These are phyloP conservation scores for Vinca minor DNA, from an alignment of 257 asterid species.

Conservation along the genomic window DNA sequence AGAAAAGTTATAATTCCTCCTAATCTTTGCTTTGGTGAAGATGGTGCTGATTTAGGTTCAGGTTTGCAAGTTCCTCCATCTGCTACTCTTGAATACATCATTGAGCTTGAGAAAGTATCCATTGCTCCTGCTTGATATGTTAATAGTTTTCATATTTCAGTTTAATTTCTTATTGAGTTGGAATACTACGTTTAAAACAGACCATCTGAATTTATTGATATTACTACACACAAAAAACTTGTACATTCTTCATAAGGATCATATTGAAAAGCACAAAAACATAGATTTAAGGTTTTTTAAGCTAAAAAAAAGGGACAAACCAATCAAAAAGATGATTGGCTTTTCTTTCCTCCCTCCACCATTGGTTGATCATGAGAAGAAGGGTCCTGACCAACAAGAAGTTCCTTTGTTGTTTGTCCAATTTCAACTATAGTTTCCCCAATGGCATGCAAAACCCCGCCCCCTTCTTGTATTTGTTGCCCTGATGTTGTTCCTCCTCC, in stretches of 20 bases:
- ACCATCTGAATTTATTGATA: too few relatives aligned
- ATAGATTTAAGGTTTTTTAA: too few relatives aligned
- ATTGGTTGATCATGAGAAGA: too few relatives aligned
- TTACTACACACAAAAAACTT: too few relatives aligned
- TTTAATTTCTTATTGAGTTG: too few relatives aligned
- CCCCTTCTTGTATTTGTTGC: too few relatives aligned
- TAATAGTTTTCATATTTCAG: background rate
- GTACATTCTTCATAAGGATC: too few relatives aligned
- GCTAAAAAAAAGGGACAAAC: too few relatives aligned
- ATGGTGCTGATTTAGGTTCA: conserved; percentile 77
- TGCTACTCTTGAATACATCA: conserved; percentile 64
- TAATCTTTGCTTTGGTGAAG: conserved; percentile 62
- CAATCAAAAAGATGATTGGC: too few relatives aligned
- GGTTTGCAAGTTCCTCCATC: conserved; percentile 61
- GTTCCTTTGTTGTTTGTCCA: conserved; percentile 60
- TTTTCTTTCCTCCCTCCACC: too few relatives aligned
- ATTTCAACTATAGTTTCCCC: conserved; percentile 85
- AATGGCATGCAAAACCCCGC: conserved; percentile 52
- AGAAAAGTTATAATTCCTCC: conserved; percentile 67
- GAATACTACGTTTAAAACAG: too few relatives aligned
- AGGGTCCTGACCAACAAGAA: conserved; percentile 40
- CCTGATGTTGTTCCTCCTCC: conserved; percentile 11
- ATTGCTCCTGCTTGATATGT: conserved; percentile 63
- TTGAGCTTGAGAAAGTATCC: conserved; percentile 71
- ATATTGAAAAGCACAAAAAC: too few relatives aligned